Conservation (phyloP, 2,329 filamentous ascomycete genomes). For the Diplodia mutila region DNA sequence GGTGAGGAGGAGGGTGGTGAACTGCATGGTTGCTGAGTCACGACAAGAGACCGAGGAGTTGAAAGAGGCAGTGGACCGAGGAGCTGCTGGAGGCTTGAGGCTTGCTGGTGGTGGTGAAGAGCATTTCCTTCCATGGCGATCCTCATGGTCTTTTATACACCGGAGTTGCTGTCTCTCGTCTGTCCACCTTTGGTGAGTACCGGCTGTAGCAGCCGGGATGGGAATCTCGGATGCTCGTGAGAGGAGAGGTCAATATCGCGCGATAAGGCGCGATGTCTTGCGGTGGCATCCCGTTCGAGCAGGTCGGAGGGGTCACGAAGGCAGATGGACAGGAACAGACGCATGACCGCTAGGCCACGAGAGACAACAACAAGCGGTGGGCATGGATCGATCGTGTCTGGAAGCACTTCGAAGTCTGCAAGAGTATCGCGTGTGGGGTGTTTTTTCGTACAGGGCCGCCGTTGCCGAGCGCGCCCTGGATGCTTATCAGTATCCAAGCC, state of each 20-base stretch:
- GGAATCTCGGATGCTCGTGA: background rate
- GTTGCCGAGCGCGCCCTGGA: background rate
- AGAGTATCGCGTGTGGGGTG: background rate
- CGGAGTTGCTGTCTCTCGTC: background rate
- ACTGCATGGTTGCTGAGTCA: slow-evolving; percentile 26
- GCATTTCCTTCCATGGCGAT: background rate
- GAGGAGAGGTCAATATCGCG: background rate
- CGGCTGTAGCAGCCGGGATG: background rate
- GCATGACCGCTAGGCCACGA: background rate
- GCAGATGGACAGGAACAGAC: background rate
- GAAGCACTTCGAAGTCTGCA: background rate
- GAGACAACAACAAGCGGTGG: background rate
- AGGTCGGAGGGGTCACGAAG: background rate
- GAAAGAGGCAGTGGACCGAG: no score
- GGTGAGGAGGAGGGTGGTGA: slow-evolving; percentile 44
- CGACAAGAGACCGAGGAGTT: background rate
- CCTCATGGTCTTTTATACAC: background rate
- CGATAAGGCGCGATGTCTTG: slow-evolving; percentile 12
- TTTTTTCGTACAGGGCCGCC: background rate
- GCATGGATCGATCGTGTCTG: background rate
- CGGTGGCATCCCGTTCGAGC: background rate
- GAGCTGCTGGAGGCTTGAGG: background rate
- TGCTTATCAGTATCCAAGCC: slow-evolving; percentile 13
- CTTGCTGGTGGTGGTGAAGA: background rate
- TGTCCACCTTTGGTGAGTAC: background rate